A percentile compares a stretch with the other conserved stretches of the same genome.
These are phyloP conservation scores for Paraleonurus japonicus DNA, from an alignment of 257 asterid species.

Conservation along the genomic window DNA sequence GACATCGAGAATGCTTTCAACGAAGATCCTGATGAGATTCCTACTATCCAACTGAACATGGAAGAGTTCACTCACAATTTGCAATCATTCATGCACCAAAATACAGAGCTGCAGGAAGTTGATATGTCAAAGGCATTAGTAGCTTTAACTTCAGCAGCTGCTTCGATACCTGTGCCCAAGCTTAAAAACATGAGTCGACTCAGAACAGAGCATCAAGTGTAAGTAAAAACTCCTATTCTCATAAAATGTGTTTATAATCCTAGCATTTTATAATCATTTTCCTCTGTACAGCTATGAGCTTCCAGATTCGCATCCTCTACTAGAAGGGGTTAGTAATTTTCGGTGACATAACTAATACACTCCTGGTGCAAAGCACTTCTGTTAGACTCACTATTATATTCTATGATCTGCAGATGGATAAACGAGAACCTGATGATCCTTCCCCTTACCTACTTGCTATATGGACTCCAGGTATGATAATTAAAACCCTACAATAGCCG, in stretches of 20 bases:
- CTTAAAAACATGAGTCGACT: slow-evolving; percentile 82
- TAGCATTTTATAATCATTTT: slow-evolving; percentile 24
- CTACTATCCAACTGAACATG: slow-evolving; percentile 81
- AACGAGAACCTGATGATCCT: slow-evolving; percentile 94
- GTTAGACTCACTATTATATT: slow-evolving; percentile 17
- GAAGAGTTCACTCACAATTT: slow-evolving; percentile 74
- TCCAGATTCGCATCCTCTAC: slow-evolving; percentile 89
- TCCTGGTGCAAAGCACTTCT: slow-evolving; percentile 9
- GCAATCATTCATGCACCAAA: slow-evolving; percentile 63
- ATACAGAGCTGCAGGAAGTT: slow-evolving; percentile 57
- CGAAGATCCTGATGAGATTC: slow-evolving; percentile 82
- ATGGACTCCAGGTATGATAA: slow-evolving; percentile 90
- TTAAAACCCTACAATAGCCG: background rate
- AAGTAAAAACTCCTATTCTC: slow-evolving; percentile 39
- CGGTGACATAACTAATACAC: slow-evolving; percentile 10
- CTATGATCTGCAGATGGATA: slow-evolving; percentile 64
- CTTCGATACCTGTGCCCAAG: slow-evolving; percentile 88
- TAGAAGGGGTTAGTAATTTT: slow-evolving; percentile 68
- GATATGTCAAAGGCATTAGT: slow-evolving; percentile 84
- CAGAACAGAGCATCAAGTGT: slow-evolving; percentile 98
- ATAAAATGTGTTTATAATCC: slow-evolving; percentile 5
- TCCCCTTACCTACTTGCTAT: slow-evolving; percentile 89
- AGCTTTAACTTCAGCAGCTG: slow-evolving; percentile 79
- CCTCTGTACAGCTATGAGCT: slow-evolving; percentile 78
- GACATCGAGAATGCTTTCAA: slow-evolving; percentile 60